A percentile compares a stretch with the other conserved stretches of the same genome.
These are phyloP conservation scores for Cochlearia excelsa DNA, from an alignment of 345 rosid genomes.

Conservation along the genomic window DNA sequence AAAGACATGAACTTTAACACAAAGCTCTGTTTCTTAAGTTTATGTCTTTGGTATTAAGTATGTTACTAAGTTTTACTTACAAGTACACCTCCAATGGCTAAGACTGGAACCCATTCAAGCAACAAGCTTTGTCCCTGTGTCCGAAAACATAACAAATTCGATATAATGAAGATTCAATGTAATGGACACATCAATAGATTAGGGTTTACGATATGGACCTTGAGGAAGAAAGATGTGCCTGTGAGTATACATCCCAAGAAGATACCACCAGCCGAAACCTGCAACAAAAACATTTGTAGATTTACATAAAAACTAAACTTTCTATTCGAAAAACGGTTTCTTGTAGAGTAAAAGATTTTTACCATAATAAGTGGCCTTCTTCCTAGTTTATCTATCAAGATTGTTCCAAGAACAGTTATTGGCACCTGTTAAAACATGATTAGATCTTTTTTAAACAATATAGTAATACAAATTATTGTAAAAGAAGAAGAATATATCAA, in stretches of 20 bases:
- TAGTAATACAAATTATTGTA: neutral
- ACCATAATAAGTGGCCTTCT: slow-evolving; percentile 95
- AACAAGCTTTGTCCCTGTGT: slow-evolving; percentile 54
- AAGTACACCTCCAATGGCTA: slow-evolving; percentile 75
- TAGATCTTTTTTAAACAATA: neutral
- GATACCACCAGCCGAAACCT: slow-evolving; percentile 75
- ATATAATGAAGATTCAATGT: neutral
- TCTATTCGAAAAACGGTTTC: neutral
- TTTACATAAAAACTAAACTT: neutral
- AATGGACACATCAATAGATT: neutral
- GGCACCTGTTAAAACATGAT: slow-evolving; percentile 52
- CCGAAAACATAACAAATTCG: neutral
- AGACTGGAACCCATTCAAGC: slow-evolving; percentile 59
- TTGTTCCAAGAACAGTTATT: slow-evolving; percentile 68
- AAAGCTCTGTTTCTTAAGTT: slow-evolving; percentile 1
- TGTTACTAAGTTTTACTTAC: slow-evolving; percentile 35
- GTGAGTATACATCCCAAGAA: slow-evolving; percentile 72
- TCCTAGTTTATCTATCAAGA: slow-evolving; percentile 72
- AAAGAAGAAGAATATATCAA: neutral
- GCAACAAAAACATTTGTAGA: slow-evolving; percentile 1
- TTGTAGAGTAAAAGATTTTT: slow-evolving; percentile 1
- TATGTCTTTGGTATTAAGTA: slow-evolving; percentile 7
- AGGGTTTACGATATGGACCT: slow-evolving; percentile 41
- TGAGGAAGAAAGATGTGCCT: slow-evolving; percentile 73
- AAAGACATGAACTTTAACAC: neutral